phyloP scores from a whole-genome alignment of 2,329 filamentous ascomycete species.

The Penicillium corylophilum region DNA sequence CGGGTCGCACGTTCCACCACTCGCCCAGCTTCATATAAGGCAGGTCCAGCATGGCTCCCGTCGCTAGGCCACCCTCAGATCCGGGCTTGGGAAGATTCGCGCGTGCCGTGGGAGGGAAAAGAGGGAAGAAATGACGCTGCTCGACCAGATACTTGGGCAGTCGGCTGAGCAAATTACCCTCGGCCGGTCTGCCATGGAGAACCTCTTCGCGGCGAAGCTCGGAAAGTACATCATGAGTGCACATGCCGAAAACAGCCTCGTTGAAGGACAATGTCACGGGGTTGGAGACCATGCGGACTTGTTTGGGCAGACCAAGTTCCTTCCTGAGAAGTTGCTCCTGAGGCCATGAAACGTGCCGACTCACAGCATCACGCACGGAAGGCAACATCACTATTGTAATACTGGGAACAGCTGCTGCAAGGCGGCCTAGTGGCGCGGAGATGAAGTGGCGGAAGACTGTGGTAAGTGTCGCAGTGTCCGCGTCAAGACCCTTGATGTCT shows the following conservation, averaged over 20 bases:
- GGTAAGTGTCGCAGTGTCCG: conserved; percentile 74
- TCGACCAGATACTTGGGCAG: conserved; percentile 76
- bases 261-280: conserved; percentile 88
- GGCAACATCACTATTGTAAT: conserved; percentile 82
- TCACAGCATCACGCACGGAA: conserved; percentile 76
- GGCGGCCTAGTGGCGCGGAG: conserved; percentile 67
- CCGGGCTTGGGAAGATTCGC: conserved; percentile 65
- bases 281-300: conserved; percentile 77
- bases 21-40: conserved; percentile 86
- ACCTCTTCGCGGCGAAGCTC: conserved; percentile 78
- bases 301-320: conserved; percentile 75
- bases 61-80: conserved; percentile 58
- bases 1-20: conserved; percentile 81
- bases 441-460: conserved; percentile 83
- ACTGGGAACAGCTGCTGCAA: conserved; percentile 68
- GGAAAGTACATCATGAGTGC: conserved; percentile 78
- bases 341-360: conserved; percentile 84
- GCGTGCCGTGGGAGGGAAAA: conserved; percentile 78
- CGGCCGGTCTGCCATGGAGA: conserved; percentile 54
- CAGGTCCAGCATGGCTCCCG: conserved; percentile 77
- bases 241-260: conserved; percentile 78
- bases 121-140: conserved; percentile 85
- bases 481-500: conserved; percentile 64
- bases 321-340: conserved; percentile 69
- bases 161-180: conserved; percentile 66